phyloP scores from a whole-genome alignment of 1,284 basidiomycete genomes.

The Paramarasmius palmivorus region DNA sequence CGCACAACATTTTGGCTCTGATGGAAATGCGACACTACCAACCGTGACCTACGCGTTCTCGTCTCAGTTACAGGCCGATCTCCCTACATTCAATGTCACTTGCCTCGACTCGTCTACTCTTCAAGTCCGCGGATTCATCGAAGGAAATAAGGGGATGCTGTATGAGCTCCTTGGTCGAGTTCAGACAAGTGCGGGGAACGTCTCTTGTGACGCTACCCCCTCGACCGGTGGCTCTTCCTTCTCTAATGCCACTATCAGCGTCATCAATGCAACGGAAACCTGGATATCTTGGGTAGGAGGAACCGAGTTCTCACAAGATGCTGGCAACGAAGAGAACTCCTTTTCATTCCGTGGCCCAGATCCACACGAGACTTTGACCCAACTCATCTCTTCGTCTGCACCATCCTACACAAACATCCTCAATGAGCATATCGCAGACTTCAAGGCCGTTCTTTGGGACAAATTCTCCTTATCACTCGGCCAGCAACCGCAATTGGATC shows the following conservation, averaged over 20 bases:
- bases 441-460: conserved; percentile 38
- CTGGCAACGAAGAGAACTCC: conserved; percentile 52
- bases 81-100: conserved; percentile 59
- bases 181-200: conserved; percentile 26
- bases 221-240: conserved; percentile 26
- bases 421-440: conserved; percentile 51
- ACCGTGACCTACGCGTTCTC: conserved; percentile 55
- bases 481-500: conserved; percentile 49
- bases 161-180: conserved; percentile 67
- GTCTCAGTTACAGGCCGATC: conserved; percentile 40
- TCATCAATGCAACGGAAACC: conserved; percentile 44
- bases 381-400: conserved; percentile 30
- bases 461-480: conserved; percentile 61
- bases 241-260: conserved; percentile 57
- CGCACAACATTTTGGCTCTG: conserved; percentile 50
- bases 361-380: conserved; percentile 52
- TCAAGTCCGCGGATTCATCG: conserved; percentile 49
- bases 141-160: conserved; percentile 57
- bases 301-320: conserved; percentile 64
- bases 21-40: conserved; percentile 31
- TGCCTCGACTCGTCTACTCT: conserved; percentile 61
- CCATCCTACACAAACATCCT: conserved; percentile 37
- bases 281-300: conserved; percentile 72
- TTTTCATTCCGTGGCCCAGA: conserved; percentile 67
- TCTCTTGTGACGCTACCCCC: conserved; percentile 33